phyloP scores from a whole-genome alignment of 345 rosid species.

The Eucalyptus curtisii region DNA sequence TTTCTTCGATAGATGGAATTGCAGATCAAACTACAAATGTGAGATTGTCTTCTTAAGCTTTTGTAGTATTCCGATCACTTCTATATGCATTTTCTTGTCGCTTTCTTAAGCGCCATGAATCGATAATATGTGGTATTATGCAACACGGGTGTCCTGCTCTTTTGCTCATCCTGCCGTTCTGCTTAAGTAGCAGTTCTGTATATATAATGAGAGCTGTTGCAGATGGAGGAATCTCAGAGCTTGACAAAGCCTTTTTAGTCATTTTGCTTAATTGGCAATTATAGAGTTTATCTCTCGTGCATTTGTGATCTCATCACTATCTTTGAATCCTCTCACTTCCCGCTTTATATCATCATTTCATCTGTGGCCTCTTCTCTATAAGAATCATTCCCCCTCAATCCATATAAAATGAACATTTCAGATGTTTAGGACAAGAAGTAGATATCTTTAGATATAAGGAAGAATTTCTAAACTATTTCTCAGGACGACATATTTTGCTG shows the following conservation, averaged over 20 bases:
- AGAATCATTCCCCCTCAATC: background rate
- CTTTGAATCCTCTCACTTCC: background rate
- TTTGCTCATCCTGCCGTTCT: background rate
- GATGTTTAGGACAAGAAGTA: background rate
- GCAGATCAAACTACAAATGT: conserved; percentile 66
- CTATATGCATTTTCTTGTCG: background rate
- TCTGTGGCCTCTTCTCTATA: background rate
- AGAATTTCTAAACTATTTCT: background rate
- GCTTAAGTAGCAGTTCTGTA: background rate
- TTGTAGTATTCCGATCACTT: background rate
- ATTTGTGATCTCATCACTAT: background rate
- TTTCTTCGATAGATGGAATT: conserved; percentile 97
- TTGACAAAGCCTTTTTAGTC: background rate
- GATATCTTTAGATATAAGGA: background rate
- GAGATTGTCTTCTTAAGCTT: background rate
- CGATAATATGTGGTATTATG: background rate
- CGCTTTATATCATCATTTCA: background rate
- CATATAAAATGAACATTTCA: background rate
- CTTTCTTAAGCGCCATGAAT: background rate
- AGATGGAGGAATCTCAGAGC: background rate
- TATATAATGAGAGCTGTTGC: background rate
- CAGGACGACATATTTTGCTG: background rate
- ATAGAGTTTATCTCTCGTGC: background rate
- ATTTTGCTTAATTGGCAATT: background rate
- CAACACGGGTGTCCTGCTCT: background rate